Evolutionary conservation across 1,284 basidiomycete species (phyloP).

Genomic region (Leccinum subfulvum): DNA sequence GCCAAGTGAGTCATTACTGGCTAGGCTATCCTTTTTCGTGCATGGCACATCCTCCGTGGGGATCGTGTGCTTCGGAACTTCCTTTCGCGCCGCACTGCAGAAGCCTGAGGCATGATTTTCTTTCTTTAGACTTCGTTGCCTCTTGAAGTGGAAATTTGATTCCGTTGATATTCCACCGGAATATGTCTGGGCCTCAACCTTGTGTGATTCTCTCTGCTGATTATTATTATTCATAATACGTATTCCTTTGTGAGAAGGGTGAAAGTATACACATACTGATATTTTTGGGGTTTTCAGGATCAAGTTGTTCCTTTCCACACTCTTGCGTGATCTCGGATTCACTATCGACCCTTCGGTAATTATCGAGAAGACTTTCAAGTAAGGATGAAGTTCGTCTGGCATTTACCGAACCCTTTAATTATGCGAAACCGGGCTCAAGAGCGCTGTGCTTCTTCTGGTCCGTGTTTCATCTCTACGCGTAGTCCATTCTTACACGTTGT

Average conservation of each 20-base stretch:
- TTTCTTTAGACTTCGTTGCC: constrained; percentile 22
- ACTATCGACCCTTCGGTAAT: constrained; percentile 49
- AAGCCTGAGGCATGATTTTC: constrained; percentile 15
- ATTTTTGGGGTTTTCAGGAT: constrained; percentile 42
- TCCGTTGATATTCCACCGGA: background rate
- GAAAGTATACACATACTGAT: constrained; percentile 14
- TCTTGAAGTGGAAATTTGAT: constrained; percentile 4
- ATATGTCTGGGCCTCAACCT: background rate
- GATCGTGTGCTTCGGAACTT: background rate
- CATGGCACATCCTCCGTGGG: background rate
- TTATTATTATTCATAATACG: constrained; percentile 6
- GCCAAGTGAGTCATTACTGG: constrained; percentile 51
- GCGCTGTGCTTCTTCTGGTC: constrained; percentile 18
- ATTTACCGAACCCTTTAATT: constrained; percentile 22
- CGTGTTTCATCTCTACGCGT: constrained; percentile 28
- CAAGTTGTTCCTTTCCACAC: constrained; percentile 58
- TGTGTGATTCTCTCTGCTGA: background rate
- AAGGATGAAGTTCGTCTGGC: constrained; percentile 30
- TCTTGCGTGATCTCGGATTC: constrained; percentile 58
- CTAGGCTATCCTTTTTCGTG: constrained; percentile 3
- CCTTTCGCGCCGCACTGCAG: background rate
- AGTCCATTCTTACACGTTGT: constrained; percentile 11
- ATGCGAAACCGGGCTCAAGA: constrained; percentile 13
- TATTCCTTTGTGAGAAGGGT: constrained; percentile 2
- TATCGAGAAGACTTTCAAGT: constrained; percentile 67